A percentile compares a stretch with the other conserved stretches of the same genome.
Evolutionary conservation across 1,284 basidiomycete species (phyloP).

Genomic region (Melampsora occidentalis): DNA sequence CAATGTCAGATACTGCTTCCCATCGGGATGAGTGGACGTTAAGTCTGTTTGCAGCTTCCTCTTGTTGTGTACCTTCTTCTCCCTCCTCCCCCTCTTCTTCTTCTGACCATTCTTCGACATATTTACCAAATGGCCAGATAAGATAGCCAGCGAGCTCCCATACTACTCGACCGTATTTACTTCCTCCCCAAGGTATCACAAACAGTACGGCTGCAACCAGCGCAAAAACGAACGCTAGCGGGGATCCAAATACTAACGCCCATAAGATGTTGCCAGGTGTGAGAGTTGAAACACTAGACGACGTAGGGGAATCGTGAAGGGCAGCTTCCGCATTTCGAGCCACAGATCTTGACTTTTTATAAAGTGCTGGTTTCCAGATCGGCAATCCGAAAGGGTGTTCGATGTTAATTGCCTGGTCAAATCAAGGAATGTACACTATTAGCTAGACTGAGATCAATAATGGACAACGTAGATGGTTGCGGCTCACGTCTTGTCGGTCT

Average conservation of each 20-base stretch:
- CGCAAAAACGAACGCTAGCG: constrained; percentile 75
- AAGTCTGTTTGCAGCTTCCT: constrained; percentile 45
- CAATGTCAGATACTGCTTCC: constrained; percentile 44
- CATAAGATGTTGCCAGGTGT: constrained; percentile 85
- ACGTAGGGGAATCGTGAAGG: constrained; percentile 84
- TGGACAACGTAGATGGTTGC: not conserved
- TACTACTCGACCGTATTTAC: constrained; percentile 77
- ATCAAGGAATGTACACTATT: not conserved
- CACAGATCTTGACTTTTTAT: constrained; percentile 95
- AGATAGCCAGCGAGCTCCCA: constrained; percentile 95
- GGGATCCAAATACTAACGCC: constrained; percentile 83
- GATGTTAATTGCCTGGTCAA: constrained; percentile 53
- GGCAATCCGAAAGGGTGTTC: constrained; percentile 98
- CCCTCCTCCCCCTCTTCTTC: constrained; percentile 50
- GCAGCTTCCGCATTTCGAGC: constrained; percentile 93
- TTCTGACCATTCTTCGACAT: constrained; percentile 76
- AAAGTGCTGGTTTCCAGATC: constrained; percentile 98
- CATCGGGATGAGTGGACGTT: constrained; percentile 48
- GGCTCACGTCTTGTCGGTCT: constrained; percentile 83
- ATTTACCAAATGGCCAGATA: constrained; percentile 95
- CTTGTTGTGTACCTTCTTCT: constrained; percentile 41
- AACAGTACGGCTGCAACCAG: constrained; percentile 68
- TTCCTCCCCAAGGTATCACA: constrained; percentile 71
- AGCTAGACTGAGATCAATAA: not conserved
- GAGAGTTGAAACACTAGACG: constrained; percentile 83